Conservation (phyloP, 2,329 filamentous ascomycete species). For the Ascochyta lentis region DNA sequence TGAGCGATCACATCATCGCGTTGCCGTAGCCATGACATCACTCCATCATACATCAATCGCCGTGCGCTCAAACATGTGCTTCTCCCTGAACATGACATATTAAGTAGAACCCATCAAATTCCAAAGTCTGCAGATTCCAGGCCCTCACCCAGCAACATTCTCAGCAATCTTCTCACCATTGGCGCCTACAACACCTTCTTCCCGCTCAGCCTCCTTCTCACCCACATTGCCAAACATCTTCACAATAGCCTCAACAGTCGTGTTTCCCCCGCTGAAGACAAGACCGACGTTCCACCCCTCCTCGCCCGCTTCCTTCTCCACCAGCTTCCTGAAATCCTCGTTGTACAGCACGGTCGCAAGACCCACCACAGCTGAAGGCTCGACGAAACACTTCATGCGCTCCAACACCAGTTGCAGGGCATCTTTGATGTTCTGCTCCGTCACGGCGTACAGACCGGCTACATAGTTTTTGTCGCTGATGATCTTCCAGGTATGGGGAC, state of each 20-base stretch:
- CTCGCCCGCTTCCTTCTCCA: conserved; percentile 73
- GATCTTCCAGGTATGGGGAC: conserved; percentile 75
- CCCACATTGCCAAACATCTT: conserved; percentile 57
- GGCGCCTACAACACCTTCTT: conserved; percentile 48
- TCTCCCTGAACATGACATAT: too few species aligned
- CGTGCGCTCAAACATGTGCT: background rate
- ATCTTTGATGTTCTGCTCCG: conserved; percentile 79
- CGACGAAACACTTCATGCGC: conserved; percentile 87
- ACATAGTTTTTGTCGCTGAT: conserved; percentile 77
- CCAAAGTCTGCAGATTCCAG: background rate
- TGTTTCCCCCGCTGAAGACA: conserved; percentile 70
- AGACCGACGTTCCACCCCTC: conserved; percentile 75
- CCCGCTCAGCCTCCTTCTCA: conserved; percentile 45
- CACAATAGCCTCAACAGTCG: conserved; percentile 66
- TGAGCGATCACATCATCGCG: background rate
- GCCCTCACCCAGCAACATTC: conserved; percentile 54
- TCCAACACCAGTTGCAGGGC: conserved; percentile 82
- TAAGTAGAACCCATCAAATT: too few species aligned
- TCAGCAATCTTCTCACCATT: conserved; percentile 53
- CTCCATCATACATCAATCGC: background rate
- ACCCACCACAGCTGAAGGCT: conserved; percentile 85
- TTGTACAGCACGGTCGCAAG: conserved; percentile 84
- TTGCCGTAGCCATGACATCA: background rate
- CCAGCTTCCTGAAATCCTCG: conserved; percentile 74
- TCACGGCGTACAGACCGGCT: conserved; percentile 72